Conservation (phyloP, 495 filamentous ascomycete genomes). For the Podospora anserina region DNA sequence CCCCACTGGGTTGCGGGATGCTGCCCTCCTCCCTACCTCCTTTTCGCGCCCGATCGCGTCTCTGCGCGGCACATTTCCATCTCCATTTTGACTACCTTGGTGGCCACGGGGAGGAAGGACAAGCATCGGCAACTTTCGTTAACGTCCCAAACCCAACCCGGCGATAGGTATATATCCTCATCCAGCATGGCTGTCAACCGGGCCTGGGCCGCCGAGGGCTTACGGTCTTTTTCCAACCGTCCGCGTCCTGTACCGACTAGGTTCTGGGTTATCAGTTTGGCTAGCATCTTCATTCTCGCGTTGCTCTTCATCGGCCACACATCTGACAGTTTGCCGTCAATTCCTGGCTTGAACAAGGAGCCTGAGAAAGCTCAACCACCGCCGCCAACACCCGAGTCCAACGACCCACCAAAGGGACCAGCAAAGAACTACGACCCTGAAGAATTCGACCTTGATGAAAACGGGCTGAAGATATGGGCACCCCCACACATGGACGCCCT, state of each 20-base stretch:
- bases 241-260: background rate
- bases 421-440: background rate
- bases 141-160: background rate
- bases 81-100: background rate
- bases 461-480: conserved; percentile 1
- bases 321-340: background rate
- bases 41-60: background rate
- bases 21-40: background rate
- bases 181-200: background rate
- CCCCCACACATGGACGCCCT: conserved; percentile 10
- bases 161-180: no score
- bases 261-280: conserved; percentile 8
- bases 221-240: background rate
- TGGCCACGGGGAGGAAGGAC: background rate
- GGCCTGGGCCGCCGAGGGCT: background rate
- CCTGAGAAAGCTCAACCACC: background rate
- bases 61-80: background rate
- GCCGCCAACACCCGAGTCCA: background rate
- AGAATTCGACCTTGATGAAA: background rate
- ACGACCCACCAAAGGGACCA: background rate
- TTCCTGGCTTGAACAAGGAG: background rate
- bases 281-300: conserved; percentile 5
- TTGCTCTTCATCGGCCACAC: conserved; percentile 2
- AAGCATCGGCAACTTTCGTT: background rate
- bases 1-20: no score